Evolutionary conservation across 768 basidiomycete genomes (phyloP).

Genomic region (Suillus alpinus): DNA sequence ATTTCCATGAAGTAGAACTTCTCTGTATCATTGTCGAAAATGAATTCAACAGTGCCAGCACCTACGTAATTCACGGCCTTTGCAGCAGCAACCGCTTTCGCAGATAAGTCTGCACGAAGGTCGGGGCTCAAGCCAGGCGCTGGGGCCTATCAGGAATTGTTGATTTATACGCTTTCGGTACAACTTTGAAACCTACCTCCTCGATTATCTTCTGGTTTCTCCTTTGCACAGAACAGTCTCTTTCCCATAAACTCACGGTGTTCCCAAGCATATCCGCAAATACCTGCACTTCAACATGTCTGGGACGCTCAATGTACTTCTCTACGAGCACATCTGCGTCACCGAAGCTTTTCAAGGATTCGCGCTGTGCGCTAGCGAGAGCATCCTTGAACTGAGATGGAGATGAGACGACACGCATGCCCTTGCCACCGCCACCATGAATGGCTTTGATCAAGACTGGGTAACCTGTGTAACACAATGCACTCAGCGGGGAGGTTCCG

Average conservation of each 20-base stretch:
- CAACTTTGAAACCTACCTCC: slow-evolving; percentile 46
- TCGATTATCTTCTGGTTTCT: slow-evolving; percentile 96
- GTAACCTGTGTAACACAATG: slow-evolving; percentile 50
- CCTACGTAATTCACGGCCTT: slow-evolving; percentile 89
- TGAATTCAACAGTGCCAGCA: slow-evolving; percentile 95
- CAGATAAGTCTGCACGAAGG: slow-evolving; percentile 75
- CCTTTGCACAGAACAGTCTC: slow-evolving; percentile 89
- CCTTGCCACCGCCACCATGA: slow-evolving; percentile 93
- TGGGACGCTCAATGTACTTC: slow-evolving; percentile 81
- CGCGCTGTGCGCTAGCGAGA: slow-evolving; percentile 83
- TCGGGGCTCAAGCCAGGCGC: slow-evolving; percentile 84
- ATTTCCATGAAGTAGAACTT: slow-evolving; percentile 97
- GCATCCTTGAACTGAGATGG: slow-evolving; percentile 75
- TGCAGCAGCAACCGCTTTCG: slow-evolving; percentile 90
- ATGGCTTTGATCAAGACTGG: slow-evolving; percentile 97
- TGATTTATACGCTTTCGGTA: neutral
- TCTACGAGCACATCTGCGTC: slow-evolving; percentile 86
- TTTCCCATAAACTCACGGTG: slow-evolving; percentile 92
- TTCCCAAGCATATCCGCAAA: slow-evolving; percentile 83
- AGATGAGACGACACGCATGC: slow-evolving; percentile 80
- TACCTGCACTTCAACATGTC: slow-evolving; percentile 94
- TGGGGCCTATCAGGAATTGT: slow-evolving; percentile 59
- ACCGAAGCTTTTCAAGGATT: slow-evolving; percentile 84
- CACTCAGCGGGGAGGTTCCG: neutral
- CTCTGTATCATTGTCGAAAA: slow-evolving; percentile 87